phyloP scores from a whole-genome alignment of 495 filamentous ascomycete species.

The Penicillium bialowiezense region DNA sequence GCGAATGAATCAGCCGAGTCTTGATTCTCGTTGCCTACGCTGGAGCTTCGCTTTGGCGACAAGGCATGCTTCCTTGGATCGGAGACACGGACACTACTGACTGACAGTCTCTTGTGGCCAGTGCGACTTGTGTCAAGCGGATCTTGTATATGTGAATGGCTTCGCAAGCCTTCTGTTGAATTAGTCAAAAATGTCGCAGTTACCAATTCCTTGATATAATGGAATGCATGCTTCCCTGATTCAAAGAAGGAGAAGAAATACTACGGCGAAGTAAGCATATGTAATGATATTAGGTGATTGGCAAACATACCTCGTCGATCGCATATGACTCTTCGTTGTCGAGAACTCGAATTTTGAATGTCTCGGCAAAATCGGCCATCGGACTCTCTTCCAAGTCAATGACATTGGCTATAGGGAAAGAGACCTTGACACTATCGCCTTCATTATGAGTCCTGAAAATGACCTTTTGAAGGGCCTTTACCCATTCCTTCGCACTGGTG shows the following conservation, averaged over 20 bases:
- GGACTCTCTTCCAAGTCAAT: constrained; percentile 91
- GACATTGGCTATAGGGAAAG: constrained; percentile 80
- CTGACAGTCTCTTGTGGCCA: constrained; percentile 28
- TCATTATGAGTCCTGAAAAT: constrained; percentile 97
- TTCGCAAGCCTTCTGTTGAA: constrained; percentile 1
- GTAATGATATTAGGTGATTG: background rate
- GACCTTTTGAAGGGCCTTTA: constrained; percentile 87
- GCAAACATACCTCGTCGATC: constrained; percentile 77
- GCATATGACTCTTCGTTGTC: constrained; percentile 91
- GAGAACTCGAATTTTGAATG: constrained; percentile 87
- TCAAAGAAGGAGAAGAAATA: constrained; percentile 97
- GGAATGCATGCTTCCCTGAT: constrained; percentile 79
- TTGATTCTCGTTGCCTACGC: constrained; percentile 54
- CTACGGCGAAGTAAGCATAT: constrained; percentile 37
- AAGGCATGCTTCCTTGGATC: constrained; percentile 11
- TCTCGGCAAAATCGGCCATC: constrained; percentile 89
- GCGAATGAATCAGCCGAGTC: constrained; percentile 75
- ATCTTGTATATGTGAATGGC: background rate
- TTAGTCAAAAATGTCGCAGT: constrained; percentile 57
- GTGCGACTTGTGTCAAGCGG: constrained; percentile 15
- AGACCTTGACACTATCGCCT: constrained; percentile 95
- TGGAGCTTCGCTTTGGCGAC: constrained; percentile 53
- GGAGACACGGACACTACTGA: constrained; percentile 25
- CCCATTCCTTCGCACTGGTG: constrained; percentile 93
- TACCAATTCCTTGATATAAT: constrained; percentile 71